Evolutionary conservation across 352 stramenopile species (phyloP), one percentile per base, ranked within the genome.

Genomic region (Phytophthora boehmeriae): DNA sequence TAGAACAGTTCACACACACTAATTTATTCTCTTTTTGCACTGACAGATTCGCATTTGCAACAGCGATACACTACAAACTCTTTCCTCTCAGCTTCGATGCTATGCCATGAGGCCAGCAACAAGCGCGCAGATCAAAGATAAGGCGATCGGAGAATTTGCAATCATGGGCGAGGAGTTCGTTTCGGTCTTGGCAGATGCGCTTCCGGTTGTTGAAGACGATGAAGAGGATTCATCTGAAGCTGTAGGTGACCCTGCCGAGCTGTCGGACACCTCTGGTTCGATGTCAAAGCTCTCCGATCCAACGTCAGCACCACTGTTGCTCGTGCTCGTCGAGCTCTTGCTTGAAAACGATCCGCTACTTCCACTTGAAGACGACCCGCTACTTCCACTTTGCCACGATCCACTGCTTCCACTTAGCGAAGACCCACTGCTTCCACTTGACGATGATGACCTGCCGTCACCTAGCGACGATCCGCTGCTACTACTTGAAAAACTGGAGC

Each of bases 141-240:
- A 8, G 36, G 25, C 51, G n/a, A 46, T 11, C 14, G 45, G 51
- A 5, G 20, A 51, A 8, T 44, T n/a, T 17, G 41, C 41, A 10
- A 25, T 13, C 20, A 36, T 51, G 23, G 25, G 5, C 11, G 59
- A 38, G 36, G 32, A 47, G 22, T 38, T 68, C 2, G 27, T 51
- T 22, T 68, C 44, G 1, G 59, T 47, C 25, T 49, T 54, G 28
- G 52, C 53, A 39, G 59, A 63, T 1, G 51, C 44, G 13, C 52
- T 60, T 46, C 25, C 38, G 8, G 44, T 57, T 42, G 51, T 51
- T 5, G 51, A 51, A 6, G 59, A 45, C 16, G 51, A 57, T 14
- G 34, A n/a, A 13, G 48, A 47, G 5, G 43, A 52, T n/a, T 44
- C 11, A 9, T 53, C 54, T 13, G 30, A 34, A 8, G 25, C 6